phyloP scores from a whole-genome alignment of 2,329 filamentous ascomycete genomes.

The Meredithiella fracta region DNA sequence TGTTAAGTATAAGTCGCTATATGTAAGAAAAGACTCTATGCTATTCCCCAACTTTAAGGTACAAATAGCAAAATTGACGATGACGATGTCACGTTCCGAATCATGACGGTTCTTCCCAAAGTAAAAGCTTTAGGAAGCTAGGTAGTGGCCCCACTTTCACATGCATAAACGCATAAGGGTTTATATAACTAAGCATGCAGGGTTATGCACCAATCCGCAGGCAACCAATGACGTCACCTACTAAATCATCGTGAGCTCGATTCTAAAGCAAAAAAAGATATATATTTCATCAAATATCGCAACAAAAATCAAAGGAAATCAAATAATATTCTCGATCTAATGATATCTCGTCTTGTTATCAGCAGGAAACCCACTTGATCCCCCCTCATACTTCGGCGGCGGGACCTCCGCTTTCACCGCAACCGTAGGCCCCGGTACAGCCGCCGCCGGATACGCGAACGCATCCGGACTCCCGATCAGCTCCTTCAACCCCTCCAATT shows the following conservation, averaged over 20 bases:
- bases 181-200: neutral
- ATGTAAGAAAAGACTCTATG: no score
- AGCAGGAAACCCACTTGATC: neutral
- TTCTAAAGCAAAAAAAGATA: neutral
- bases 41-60: neutral
- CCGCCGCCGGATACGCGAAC: neutral
- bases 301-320: neutral
- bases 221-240: no score
- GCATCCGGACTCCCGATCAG: neutral
- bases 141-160: neutral
- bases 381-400: neutral
- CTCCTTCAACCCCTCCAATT: neutral
- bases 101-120: neutral
- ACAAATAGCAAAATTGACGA: neutral
- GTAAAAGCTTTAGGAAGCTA: neutral
- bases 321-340: neutral
- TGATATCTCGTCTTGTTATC: neutral
- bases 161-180: neutral
- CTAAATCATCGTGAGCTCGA: neutral
- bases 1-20: no score
- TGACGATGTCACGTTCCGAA: slow-evolving; percentile 1
- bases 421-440: no score
- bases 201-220: neutral
- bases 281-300: neutral
- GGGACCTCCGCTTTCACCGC: neutral